A percentile compares a stretch with the other conserved stretches of the same genome.
Conservation (phyloP, 352 stramenopile species). For the Pythium folliculosum region DNA sequence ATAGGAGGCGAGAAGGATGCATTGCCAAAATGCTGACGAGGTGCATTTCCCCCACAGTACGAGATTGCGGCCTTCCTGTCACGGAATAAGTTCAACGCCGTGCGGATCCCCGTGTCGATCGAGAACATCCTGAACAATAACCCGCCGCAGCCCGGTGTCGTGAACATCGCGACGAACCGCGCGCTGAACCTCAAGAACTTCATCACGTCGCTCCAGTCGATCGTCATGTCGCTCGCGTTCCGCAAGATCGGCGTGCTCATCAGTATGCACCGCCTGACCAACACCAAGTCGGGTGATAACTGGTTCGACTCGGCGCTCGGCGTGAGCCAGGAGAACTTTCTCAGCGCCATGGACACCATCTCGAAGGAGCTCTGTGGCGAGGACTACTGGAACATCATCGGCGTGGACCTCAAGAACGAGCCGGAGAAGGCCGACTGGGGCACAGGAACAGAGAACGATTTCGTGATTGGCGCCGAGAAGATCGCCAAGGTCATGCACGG, state of each 20-base stretch:
- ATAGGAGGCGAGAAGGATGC: not conserved
- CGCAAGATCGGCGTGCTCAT: conserved; percentile 76
- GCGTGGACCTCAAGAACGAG: conserved; percentile 84
- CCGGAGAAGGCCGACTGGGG: conserved; percentile 69
- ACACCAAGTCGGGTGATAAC: conserved; percentile 52
- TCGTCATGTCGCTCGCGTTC: conserved; percentile 67
- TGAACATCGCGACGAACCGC: conserved; percentile 72
- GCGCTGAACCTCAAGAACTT: conserved; percentile 73
- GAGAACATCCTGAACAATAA: conserved; percentile 75
- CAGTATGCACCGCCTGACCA: conserved; percentile 71
- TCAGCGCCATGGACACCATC: conserved; percentile 55
- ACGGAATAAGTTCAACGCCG: conserved; percentile 85
- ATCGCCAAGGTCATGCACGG: conserved; percentile 78
- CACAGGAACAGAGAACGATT: conserved; percentile 64
- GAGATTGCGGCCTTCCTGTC: conserved; percentile 74
- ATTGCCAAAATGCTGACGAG: not conserved
- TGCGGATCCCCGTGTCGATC: conserved; percentile 65
- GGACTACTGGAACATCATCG: conserved; percentile 83
- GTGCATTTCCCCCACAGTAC: conserved; percentile 36
- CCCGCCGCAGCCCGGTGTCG: conserved; percentile 50
- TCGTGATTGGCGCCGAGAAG: conserved; percentile 61
- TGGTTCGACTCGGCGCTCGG: conserved; percentile 62
- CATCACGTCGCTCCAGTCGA: conserved; percentile 70
- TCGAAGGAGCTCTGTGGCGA: conserved; percentile 60
- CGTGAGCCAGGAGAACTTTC: conserved; percentile 59